These are phyloP conservation scores for Colletotrichum brevisporum DNA, from an alignment of 2,329 filamentous ascomycete genomes.

Conservation along the genomic window DNA sequence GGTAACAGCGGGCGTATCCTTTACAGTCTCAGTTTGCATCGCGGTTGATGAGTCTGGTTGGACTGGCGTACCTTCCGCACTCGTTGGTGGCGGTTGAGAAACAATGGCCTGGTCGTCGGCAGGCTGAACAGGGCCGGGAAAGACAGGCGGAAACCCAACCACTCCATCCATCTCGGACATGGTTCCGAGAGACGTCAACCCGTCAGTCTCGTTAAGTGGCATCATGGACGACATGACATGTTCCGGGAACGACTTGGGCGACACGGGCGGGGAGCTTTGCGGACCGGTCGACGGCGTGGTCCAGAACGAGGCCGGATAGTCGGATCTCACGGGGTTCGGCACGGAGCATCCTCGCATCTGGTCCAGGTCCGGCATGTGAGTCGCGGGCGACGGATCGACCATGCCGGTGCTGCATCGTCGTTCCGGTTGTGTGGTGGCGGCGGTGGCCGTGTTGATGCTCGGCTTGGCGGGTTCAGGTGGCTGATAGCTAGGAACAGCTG, in stretches of 20 bases:
- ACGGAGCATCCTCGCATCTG: conserved; percentile 51
- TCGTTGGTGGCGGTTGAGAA: conserved; percentile 15
- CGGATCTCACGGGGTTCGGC: conserved; percentile 52
- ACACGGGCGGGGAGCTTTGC: conserved; percentile 51
- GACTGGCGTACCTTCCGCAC: conserved; percentile 35
- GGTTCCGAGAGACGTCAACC: background rate
- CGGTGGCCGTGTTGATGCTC: background rate
- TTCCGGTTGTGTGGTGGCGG: conserved; percentile 26
- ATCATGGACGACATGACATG: conserved; percentile 20
- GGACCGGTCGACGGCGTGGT: conserved; percentile 41
- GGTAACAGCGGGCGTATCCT: conserved; percentile 9
- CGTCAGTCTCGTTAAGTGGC: conserved; percentile 1
- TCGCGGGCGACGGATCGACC: conserved; percentile 45
- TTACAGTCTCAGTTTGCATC: conserved; percentile 35
- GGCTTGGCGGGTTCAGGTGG: conserved; percentile 16
- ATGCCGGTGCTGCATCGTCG: conserved; percentile 51
- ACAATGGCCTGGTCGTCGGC: background rate
- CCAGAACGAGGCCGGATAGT: conserved; percentile 44
- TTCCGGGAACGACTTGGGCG: conserved; percentile 49
- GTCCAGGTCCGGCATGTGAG: conserved; percentile 46
- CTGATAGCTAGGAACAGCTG: background rate
- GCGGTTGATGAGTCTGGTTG: conserved; percentile 11
- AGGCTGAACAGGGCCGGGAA: conserved; percentile 2
- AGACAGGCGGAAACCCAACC: background rate
- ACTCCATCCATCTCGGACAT: background rate